A percentile compares a stretch with the other conserved stretches of the same genome.
phyloP scores from a whole-genome alignment of 768 basidiomycete species.

The Strobilomyces dryophilus region DNA sequence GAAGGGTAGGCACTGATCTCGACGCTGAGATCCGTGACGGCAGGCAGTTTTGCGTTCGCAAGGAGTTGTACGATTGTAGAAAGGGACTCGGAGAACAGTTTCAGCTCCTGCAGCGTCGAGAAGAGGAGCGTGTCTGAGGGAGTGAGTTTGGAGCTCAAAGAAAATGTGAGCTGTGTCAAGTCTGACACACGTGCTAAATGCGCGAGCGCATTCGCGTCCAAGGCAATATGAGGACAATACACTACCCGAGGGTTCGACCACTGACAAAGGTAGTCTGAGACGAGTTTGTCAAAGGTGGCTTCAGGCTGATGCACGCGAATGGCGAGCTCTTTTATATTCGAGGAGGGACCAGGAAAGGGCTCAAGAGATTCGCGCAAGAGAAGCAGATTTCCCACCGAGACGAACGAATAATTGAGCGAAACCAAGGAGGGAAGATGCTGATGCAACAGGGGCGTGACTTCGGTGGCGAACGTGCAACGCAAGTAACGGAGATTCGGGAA shows the following conservation, averaged over 20 bases:
- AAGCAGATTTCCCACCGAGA: background rate
- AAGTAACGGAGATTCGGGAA: constrained; percentile 1
- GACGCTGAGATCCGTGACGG: background rate
- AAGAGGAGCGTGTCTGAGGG: background rate
- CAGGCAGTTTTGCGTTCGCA: background rate
- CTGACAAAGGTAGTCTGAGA: background rate
- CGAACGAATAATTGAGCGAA: background rate
- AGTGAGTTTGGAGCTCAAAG: background rate
- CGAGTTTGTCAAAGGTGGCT: background rate
- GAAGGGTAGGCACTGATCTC: background rate
- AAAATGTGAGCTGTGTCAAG: background rate
- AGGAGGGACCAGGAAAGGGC: background rate
- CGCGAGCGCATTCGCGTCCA: background rate
- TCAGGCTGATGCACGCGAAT: background rate
- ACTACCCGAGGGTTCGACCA: constrained; percentile 4
- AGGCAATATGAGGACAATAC: background rate
- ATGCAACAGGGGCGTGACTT: background rate
- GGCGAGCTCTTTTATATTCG: background rate
- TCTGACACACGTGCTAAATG: constrained; percentile 1
- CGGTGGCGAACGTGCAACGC: background rate
- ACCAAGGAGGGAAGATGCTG: background rate
- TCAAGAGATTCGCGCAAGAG: background rate
- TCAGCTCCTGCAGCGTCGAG: background rate
- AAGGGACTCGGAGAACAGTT: background rate
- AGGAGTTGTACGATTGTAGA: background rate